Base-by-base conservation (phyloP, 2,329 filamentous ascomycete species). In the Purpureocillium lavendulum region DNA sequence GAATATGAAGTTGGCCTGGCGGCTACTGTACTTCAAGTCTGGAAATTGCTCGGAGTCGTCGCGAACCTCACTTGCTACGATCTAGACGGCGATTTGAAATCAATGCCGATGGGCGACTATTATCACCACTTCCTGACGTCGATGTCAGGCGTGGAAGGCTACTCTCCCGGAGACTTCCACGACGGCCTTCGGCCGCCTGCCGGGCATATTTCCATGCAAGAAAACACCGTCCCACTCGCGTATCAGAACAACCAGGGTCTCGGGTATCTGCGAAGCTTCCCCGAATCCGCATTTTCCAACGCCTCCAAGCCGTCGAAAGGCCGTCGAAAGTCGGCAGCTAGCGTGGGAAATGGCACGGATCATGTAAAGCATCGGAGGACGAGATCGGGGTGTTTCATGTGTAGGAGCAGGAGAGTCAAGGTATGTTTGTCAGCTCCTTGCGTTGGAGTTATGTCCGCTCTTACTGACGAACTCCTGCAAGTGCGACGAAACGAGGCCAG, bases 331-430 rank as follows among this genome's bases (percentile, higher is more conserved):
- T 73, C 72, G 14, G 50, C 46, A 8, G 44, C 50, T 24, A 54
- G 49, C 1, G 57, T 66, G 2, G 70, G 68, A 3, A 46, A 67
- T 35, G 85, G 54, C 16, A 33, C 49, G 30, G 60, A 94, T 45
- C 82, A 84, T 54, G 84, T 94, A 49, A 97, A 97, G 62, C 90
- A 97, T 59, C 83, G 89, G 45, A 80, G 92, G 50, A 97, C 92
- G 33, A 76, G 92, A 51, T 96, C 88, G 47, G 92, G 92, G 21
- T 98, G 92, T 65, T 96, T 72, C 48, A 97, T 89, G 35, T 98
- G 92, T 62, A 77, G 92, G 43, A 82, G 82, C 52, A 77, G 92
- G 49, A 78, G 92, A 59, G 89, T 97, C 38, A 97, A 84, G 71
- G 79, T 80, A 66, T 48, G 56, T 36, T 37, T 13, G n/a, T 30